Percentiles rank a stretch among this genome's conserved stretches.
These are phyloP conservation scores for Sphaerostilbella broomeana DNA, from an alignment of 2,329 filamentous ascomycete species.

Conservation along the genomic window DNA sequence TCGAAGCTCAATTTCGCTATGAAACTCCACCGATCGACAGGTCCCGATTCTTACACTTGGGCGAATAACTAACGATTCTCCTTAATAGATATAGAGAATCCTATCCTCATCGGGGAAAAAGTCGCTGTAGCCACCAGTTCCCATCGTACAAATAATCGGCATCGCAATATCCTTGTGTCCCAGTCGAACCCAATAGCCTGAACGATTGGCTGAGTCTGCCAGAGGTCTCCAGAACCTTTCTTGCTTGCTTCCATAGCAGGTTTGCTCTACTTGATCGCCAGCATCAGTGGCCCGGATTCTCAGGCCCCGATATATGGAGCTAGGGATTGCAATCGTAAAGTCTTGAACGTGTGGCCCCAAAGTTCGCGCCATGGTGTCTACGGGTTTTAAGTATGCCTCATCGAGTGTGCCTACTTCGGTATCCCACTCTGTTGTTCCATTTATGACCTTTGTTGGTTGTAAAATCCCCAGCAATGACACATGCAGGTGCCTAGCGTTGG, in stretches of 20 bases:
- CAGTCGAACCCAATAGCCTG: conserved; percentile 23
- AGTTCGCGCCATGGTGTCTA: conserved; percentile 19
- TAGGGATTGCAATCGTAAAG: conserved; percentile 20
- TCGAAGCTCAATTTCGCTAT: too few relatives aligned
- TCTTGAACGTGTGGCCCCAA: conserved; percentile 15
- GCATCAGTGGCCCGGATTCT: conserved; percentile 13
- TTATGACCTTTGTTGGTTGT: conserved; percentile 4
- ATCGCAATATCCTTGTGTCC: conserved; percentile 17
- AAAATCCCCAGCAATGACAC: conserved; percentile 16
- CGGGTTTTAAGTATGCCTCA: conserved; percentile 8
- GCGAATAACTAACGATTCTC: too few relatives aligned
- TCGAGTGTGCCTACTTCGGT: not conserved
- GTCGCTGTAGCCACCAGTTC: conserved; percentile 1
- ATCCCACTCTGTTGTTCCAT: conserved; percentile 3
- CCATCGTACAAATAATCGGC: conserved; percentile 5
- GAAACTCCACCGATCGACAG: too few relatives aligned
- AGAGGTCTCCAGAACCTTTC: conserved; percentile 21
- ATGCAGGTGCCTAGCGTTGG: conserved; percentile 13
- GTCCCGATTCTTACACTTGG: too few relatives aligned
- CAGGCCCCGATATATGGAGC: conserved; percentile 16
- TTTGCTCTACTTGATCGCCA: conserved; percentile 15
- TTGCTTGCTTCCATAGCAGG: conserved; percentile 8
- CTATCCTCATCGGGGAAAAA: conserved; percentile 7
- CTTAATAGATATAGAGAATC: conserved; percentile 8
- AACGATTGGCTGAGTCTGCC: conserved; percentile 6